phyloP scores from a whole-genome alignment of 306 rosid species.

The Castanopsis chinensis region DNA sequence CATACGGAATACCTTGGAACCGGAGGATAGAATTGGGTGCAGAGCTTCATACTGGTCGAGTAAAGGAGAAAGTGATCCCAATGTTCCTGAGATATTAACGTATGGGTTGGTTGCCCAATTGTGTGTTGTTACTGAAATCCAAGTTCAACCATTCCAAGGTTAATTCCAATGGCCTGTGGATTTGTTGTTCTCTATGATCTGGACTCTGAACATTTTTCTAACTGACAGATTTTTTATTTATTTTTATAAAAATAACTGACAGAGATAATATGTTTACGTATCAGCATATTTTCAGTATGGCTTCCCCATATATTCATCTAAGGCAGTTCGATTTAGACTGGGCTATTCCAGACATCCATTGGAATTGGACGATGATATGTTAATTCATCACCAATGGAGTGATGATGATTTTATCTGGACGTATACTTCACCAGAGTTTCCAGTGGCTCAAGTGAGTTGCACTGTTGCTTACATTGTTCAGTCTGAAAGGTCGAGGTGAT shows the following conservation, averaged over 20 bases:
- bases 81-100: slow-evolving; percentile 49
- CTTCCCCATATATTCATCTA: slow-evolving; percentile 55
- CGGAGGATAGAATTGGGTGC: slow-evolving; percentile 34
- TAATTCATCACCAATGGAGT: background rate
- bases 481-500: background rate
- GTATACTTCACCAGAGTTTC: slow-evolving; percentile 65
- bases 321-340: slow-evolving; percentile 56
- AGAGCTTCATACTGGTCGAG: slow-evolving; percentile 71
- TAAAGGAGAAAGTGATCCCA: slow-evolving; percentile 52
- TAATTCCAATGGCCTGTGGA: background rate
- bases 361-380: background rate
- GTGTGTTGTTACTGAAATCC: slow-evolving; percentile 59
- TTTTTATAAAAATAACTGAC: slow-evolving; percentile 10
- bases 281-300: slow-evolving; percentile 64
- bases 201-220: slow-evolving; percentile 16
- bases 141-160: slow-evolving; percentile 67
- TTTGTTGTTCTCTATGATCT: slow-evolving; percentile 1
- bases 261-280: slow-evolving; percentile 18
- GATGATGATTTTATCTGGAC: slow-evolving; percentile 43
- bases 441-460: slow-evolving; percentile 54
- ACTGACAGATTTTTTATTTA: background rate
- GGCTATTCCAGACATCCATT: slow-evolving; percentile 34
- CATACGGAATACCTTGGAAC: slow-evolving; percentile 45
- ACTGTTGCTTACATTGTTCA: background rate
- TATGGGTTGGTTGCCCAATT: slow-evolving; percentile 46